A percentile compares a stretch with the other conserved stretches of the same genome.
Evolutionary conservation across 2,329 filamentous ascomycete genomes (phyloP).

Genomic region (Penicillium corylophilum): DNA sequence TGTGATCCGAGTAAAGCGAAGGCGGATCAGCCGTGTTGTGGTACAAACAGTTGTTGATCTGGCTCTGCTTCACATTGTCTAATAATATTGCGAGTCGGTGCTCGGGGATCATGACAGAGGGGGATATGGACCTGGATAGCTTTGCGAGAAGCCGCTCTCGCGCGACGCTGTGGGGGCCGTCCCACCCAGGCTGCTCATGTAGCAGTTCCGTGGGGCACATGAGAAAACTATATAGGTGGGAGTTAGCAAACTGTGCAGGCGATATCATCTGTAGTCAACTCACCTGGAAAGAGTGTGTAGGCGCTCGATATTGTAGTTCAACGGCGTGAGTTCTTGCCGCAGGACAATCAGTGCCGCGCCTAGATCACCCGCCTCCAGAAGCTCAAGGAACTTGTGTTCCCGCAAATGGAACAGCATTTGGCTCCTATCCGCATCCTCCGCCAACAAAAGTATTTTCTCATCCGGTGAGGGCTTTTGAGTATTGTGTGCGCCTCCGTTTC

Average conservation of each 20-base stretch:
- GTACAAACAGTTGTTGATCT: conserved; percentile 81
- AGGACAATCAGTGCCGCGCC: conserved; percentile 76
- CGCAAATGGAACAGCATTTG: conserved; percentile 85
- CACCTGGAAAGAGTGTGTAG: conserved; percentile 79
- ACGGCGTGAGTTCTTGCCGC: conserved; percentile 79
- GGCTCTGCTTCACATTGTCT: conserved; percentile 77
- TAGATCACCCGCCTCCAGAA: conserved; percentile 75
- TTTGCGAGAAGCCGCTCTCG: conserved; percentile 73
- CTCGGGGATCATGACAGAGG: conserved; percentile 94
- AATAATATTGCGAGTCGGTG: conserved; percentile 80
- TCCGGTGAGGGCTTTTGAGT: conserved; percentile 25
- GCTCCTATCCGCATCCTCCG: conserved; percentile 70
- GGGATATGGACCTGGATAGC: conserved; percentile 81
- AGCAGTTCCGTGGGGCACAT: conserved; percentile 86
- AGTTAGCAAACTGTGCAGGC: not conserved
- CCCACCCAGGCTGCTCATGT: conserved; percentile 75
- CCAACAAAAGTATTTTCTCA: conserved; percentile 66
- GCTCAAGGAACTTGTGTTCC: conserved; percentile 92
- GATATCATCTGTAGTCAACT: not conserved
- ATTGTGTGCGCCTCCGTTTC: conserved; percentile 44
- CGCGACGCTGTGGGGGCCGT: conserved; percentile 74
- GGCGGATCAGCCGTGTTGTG: conserved; percentile 78
- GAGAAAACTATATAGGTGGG: conserved; percentile 60
- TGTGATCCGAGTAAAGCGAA: conserved; percentile 85
- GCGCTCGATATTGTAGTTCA: conserved; percentile 74